Evolutionary conservation across 441 rosid species (phyloP).

Genomic region (Rhodomyrtus psidioides): DNA sequence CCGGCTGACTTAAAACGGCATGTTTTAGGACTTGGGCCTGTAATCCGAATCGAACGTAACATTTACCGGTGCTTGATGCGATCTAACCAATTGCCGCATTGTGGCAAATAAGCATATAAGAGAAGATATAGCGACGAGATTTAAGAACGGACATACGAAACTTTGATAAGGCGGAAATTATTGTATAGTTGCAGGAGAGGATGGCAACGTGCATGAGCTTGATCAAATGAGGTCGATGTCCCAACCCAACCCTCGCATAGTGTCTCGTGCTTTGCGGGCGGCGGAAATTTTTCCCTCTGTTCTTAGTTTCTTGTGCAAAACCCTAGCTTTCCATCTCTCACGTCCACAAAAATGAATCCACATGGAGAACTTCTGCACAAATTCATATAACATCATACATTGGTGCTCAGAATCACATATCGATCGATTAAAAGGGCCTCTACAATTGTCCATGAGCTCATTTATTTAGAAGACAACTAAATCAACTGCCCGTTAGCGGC

Average conservation of each 20-base stretch:
- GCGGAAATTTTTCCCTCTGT: background rate
- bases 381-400: background rate
- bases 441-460: too few species aligned
- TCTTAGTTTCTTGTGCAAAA: background rate
- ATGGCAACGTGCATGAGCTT: background rate
- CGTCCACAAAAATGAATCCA: background rate
- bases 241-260: background rate
- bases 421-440: background rate
- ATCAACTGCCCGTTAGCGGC: too few species aligned
- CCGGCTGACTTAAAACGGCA: background rate
- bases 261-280: background rate
- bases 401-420: background rate
- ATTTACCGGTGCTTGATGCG: background rate
- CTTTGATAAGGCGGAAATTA: background rate
- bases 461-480: too few species aligned
- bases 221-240: background rate
- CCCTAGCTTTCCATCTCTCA: background rate
- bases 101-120: background rate
- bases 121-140: background rate
- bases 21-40: fast-evolving
- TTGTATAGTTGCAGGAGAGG: background rate
- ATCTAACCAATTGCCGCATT: background rate
- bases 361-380: background rate
- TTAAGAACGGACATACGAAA: background rate
- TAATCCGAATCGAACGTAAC: background rate